A percentile compares a stretch with the other conserved stretches of the same genome.
Evolutionary conservation across 2,329 filamentous ascomycete genomes (phyloP).

Genomic region (Beauveria asiatica): DNA sequence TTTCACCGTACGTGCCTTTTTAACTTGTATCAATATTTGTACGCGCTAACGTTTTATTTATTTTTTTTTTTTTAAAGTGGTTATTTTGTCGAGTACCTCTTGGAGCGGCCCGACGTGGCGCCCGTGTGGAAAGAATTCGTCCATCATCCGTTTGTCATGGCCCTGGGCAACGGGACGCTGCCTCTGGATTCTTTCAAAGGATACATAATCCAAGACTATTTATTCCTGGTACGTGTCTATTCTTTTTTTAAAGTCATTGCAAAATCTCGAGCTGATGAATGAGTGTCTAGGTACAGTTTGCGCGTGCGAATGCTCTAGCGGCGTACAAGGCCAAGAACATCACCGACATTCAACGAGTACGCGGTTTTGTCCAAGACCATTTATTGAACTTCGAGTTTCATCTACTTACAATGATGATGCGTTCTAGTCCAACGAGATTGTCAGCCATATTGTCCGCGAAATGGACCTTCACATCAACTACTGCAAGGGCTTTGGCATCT

Average conservation of each 20-base stretch:
- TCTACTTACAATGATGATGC: constrained; percentile 2
- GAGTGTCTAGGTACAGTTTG: constrained; percentile 63
- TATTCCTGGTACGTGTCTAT: constrained; percentile 59
- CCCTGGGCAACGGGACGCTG: constrained; percentile 66
- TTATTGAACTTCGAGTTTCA: no score
- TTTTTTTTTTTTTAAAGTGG: constrained; percentile 40
- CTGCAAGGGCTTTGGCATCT: constrained; percentile 72
- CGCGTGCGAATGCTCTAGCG: constrained; percentile 74
- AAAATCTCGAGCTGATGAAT: not conserved
- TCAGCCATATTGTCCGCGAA: constrained; percentile 70
- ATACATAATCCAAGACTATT: constrained; percentile 87
- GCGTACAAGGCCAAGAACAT: constrained; percentile 76
- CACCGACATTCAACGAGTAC: constrained; percentile 61
- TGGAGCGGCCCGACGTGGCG: constrained; percentile 66
- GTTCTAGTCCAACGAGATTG: constrained; percentile 42
- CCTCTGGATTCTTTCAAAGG: constrained; percentile 72
- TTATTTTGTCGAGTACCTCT: constrained; percentile 74
- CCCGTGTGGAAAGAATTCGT: constrained; percentile 67
- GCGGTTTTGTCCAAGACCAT: constrained; percentile 15
- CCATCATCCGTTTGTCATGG: constrained; percentile 73
- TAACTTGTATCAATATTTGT: not conserved
- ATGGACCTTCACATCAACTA: constrained; percentile 75
- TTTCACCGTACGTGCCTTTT: constrained; percentile 48
- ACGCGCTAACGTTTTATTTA: not conserved
- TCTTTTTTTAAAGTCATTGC: not conserved